Evolutionary conservation across 1,284 basidiomycete species (phyloP), one percentile per base, ranked within the genome.

Genomic region (Moesziomyces parantarcticus): DNA sequence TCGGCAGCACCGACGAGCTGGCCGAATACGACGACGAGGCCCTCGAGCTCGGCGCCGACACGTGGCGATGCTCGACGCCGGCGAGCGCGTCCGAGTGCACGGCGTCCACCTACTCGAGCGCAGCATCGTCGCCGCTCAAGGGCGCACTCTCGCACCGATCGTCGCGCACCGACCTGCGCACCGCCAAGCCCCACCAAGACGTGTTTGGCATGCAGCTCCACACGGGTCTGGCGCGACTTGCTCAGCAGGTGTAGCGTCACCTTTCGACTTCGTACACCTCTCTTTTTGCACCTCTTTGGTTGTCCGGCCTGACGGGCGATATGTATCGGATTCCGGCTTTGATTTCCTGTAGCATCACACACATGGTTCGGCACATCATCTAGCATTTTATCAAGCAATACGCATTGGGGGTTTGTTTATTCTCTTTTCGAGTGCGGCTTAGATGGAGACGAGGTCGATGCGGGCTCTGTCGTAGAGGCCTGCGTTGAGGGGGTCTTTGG

Each of bases 391-490:
- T n/a, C n/a, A n/a, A n/a, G n/a, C n/a, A n/a, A n/a, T n/a, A n/a
- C n/a, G 34, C 34, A 36, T 36, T 36, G 34, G 6, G 16, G 14
- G 13, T 34, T 6, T 11, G 14, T 34, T 34, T 32, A 5, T 32
- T 11, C 5, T 32, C 29, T 11, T 6, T 11, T 32, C 29, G 29
- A 32, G 11, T 32, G n/a, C n/a, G n/a, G n/a, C 8, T 49, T 59
- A 72, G 39, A 72, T 54, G 39, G 66, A 29, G 36, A 78, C 23
- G n/a, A 78, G 45, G 13, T 78, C 77, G 13, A 78, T 45, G 11
- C 75, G 52, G 0, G 77, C 75, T 3, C 75, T 41, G 11, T 58
- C 47, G 47, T 66, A 75, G n/a, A 75, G n/a, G 3, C 5, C 26
- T 2, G 72, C 48, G 49, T 73, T 70, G 29, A 67, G 52, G 10